A percentile compares a stretch with the other conserved stretches of the same genome.
These are phyloP conservation scores for Russula virescens DNA, from an alignment of 768 basidiomycete species.

Conservation along the genomic window DNA sequence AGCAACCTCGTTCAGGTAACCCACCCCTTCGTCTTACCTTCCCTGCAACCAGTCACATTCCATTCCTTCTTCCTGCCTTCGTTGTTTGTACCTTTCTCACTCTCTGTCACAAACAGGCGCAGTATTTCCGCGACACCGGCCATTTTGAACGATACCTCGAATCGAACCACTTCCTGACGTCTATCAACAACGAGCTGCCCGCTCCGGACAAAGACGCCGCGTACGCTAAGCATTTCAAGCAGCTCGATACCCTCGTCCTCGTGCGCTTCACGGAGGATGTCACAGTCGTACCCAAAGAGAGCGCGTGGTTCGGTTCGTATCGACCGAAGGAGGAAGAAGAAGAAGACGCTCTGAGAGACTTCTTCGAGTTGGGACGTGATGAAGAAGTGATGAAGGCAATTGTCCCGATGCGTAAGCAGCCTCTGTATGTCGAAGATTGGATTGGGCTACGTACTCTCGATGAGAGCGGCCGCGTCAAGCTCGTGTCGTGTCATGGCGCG, in stretches of 20 bases:
- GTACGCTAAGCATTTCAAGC: constrained; percentile 54
- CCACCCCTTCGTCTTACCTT: neutral
- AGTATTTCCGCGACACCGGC: constrained; percentile 76
- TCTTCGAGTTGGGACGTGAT: neutral
- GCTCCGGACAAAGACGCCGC: constrained; percentile 45
- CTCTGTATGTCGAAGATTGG: constrained; percentile 74
- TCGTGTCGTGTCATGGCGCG: constrained; percentile 60
- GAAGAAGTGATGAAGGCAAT: constrained; percentile 34
- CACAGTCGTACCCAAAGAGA: constrained; percentile 81
- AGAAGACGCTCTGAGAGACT: constrained; percentile 13
- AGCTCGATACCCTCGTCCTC: constrained; percentile 63
- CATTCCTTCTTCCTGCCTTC: no score
- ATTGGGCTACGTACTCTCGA: constrained; percentile 72
- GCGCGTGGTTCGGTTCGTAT: constrained; percentile 80
- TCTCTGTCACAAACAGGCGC: constrained; percentile 49
- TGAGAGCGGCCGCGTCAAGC: constrained; percentile 51
- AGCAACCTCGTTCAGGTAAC: constrained; percentile 60
- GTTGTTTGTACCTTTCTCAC: neutral
- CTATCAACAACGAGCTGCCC: constrained; percentile 73
- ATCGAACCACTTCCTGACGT: constrained; percentile 60
- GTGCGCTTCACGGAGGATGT: constrained; percentile 67
- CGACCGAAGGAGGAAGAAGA: constrained; percentile 37
- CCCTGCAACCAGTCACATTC: neutral
- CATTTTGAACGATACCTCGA: constrained; percentile 53
- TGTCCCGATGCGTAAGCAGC: constrained; percentile 67